Percentiles rank a stretch among this genome's conserved stretches.
These are phyloP conservation scores for Lipomyces orientalis DNA, from an alignment of 805 yeast species.

Conservation along the genomic window DNA sequence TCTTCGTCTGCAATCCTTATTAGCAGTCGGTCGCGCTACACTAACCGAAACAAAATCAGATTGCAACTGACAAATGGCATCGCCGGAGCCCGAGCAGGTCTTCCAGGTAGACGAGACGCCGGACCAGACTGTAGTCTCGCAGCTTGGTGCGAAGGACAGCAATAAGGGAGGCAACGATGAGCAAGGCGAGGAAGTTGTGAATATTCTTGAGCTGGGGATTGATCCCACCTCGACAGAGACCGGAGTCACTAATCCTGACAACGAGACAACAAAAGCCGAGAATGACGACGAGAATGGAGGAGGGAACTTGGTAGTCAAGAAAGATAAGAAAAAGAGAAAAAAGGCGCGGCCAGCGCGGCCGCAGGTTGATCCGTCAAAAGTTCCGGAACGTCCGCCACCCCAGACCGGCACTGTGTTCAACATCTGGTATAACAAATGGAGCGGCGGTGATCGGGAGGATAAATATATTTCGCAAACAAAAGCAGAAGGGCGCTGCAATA, in stretches of 20 bases:
- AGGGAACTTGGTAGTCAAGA: slow-evolving; percentile 10
- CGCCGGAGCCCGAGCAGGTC: slow-evolving; percentile 6
- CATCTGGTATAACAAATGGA: slow-evolving; percentile 89
- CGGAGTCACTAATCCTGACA: background rate
- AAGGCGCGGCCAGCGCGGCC: slow-evolving; percentile 63
- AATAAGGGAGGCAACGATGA: slow-evolving; percentile 14
- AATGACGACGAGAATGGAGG: background rate
- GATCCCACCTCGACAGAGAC: slow-evolving; percentile 20
- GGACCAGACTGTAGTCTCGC: background rate
- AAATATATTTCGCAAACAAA: slow-evolving; percentile 48
- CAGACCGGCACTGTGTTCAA: slow-evolving; percentile 83
- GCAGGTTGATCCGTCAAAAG: slow-evolving; percentile 70
- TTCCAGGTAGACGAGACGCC: slow-evolving; percentile 10
- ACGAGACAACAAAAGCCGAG: background rate
- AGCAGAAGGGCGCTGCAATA: slow-evolving; percentile 65
- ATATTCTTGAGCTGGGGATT: slow-evolving; percentile 27
- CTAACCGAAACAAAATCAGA: background rate
- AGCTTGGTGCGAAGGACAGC: background rate
- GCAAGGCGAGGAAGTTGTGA: slow-evolving; percentile 34
- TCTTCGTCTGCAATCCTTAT: too few species aligned
- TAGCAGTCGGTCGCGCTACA: too few species aligned
- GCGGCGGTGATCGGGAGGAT: slow-evolving; percentile 67
- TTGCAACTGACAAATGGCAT: background rate
- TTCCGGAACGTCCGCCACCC: slow-evolving; percentile 67
- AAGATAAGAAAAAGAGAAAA: slow-evolving; percentile 18